Percentiles rank a stretch among this genome's conserved stretches.
Evolutionary conservation across 2,329 filamentous ascomycete species (phyloP).

Genomic region (Aspergillus carbonarius): DNA sequence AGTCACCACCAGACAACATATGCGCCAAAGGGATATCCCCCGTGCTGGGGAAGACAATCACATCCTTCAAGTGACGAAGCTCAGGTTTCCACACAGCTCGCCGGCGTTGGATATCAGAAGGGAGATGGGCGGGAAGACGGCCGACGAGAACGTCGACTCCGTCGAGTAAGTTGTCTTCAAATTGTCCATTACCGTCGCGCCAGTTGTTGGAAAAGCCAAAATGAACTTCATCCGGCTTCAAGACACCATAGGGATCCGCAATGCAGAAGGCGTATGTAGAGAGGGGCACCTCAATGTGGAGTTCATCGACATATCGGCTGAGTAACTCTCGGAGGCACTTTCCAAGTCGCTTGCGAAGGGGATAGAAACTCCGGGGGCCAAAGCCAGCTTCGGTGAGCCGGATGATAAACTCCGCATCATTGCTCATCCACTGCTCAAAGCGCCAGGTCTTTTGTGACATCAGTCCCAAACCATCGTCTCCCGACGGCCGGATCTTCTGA

Average conservation of each 20-base stretch:
- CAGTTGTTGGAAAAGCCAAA: slow-evolving; percentile 54
- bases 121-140: slow-evolving; percentile 57
- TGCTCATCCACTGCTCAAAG: slow-evolving; percentile 38
- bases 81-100: slow-evolving; percentile 50
- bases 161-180: slow-evolving; percentile 47
- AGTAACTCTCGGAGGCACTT: slow-evolving; percentile 43
- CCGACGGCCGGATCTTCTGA: slow-evolving; percentile 30
- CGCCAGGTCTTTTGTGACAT: slow-evolving; percentile 24
- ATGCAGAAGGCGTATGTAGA: slow-evolving; percentile 59
- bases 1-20: slow-evolving; percentile 65
- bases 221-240: slow-evolving; percentile 57
- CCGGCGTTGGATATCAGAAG: slow-evolving; percentile 60
- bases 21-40: slow-evolving; percentile 56
- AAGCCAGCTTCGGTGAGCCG: slow-evolving; percentile 50
- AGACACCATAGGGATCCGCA: slow-evolving; percentile 53
- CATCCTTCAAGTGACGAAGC: slow-evolving; percentile 56
- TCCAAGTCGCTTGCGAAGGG: slow-evolving; percentile 42
- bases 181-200: slow-evolving; percentile 34
- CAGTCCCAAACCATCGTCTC: slow-evolving; percentile 22
- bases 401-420: slow-evolving; percentile 37
- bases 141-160: slow-evolving; percentile 55
- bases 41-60: slow-evolving; percentile 57
- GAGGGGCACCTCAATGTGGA: slow-evolving; percentile 50
- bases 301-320: slow-evolving; percentile 43
- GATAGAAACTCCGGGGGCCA: slow-evolving; percentile 40